A percentile compares a stretch with the other conserved stretches of the same genome.
Conservation (phyloP, 371 early-diverging fungal species). For the Syncephalastrum sp. region DNA sequence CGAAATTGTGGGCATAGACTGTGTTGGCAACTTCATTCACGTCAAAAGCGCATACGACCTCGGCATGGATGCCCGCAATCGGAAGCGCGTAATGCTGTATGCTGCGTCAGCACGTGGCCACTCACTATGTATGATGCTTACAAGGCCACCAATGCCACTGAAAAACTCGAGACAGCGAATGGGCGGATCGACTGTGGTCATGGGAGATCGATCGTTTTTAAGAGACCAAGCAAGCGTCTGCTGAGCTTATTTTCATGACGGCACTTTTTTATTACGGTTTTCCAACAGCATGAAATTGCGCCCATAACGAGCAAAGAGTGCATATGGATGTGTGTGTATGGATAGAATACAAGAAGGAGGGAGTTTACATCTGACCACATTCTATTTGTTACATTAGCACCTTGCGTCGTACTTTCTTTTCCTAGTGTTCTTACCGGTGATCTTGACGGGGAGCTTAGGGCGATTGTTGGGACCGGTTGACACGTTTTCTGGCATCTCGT, state of each 20-base stretch:
- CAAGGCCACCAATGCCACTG: conserved; percentile 76
- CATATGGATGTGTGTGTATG: no score
- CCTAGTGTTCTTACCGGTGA: conserved; percentile 65
- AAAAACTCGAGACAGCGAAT: conserved; percentile 73
- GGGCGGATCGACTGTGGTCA: conserved; percentile 4
- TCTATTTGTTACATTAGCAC: conserved; percentile 15
- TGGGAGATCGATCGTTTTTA: no score
- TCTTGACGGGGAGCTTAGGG: conserved; percentile 86
- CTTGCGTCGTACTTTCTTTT: conserved; percentile 14
- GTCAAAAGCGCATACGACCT: conserved; percentile 64
- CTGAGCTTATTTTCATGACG: no score
- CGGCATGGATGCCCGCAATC: conserved; percentile 46
- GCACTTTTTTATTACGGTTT: no score
- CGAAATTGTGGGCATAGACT: conserved; percentile 67
- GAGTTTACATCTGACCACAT: conserved; percentile 36
- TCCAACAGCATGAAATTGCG: no score
- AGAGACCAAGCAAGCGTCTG: no score
- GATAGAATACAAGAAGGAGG: no score
- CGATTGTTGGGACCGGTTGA: conserved; percentile 87
- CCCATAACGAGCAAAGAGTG: no score
- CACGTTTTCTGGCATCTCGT: conserved; percentile 67
- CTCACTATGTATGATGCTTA: conserved; percentile 14
- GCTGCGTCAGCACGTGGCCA: neutral
- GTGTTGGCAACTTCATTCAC: conserved; percentile 73
- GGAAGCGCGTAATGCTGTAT: conserved; percentile 63